A percentile compares a stretch with the other conserved stretches of the same genome.
Conservation (phyloP, 2,329 filamentous ascomycete genomes). For the Talaromyces verruculosus region DNA sequence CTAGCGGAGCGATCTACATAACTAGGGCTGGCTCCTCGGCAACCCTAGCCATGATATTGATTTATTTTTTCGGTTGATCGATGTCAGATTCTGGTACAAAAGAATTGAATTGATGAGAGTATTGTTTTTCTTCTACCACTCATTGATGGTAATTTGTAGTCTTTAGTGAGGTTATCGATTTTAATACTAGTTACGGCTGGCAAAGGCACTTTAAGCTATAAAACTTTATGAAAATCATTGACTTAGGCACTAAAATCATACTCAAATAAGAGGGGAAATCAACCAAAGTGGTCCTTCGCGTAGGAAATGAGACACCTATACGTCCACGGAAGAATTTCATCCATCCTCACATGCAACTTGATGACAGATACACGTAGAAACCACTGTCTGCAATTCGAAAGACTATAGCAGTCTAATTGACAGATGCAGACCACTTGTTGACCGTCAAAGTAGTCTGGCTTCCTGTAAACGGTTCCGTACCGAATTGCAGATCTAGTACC, state of each 20-base stretch:
- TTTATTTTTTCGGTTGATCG: background rate
- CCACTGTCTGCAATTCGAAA: background rate
- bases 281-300: background rate
- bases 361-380: background rate
- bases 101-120: background rate
- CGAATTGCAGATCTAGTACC: conserved; percentile 39
- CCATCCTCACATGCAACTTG: background rate
- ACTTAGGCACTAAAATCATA: background rate
- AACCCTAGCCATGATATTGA: background rate
- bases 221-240: background rate
- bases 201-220: background rate
- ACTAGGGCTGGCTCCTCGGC: background rate
- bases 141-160: background rate
- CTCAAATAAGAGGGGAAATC: no score
- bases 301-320: background rate
- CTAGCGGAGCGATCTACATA: background rate
- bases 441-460: conserved; percentile 41
- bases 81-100: background rate
- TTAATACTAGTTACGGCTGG: background rate
- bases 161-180: background rate
- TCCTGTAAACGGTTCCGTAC: conserved; percentile 59
- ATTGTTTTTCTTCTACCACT: background rate
- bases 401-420: background rate
- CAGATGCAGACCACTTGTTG: conserved; percentile 23
- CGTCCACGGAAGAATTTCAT: background rate